phyloP scores from a whole-genome alignment of 2,329 filamentous ascomycete species.

The Plenodomus tracheiphilus region DNA sequence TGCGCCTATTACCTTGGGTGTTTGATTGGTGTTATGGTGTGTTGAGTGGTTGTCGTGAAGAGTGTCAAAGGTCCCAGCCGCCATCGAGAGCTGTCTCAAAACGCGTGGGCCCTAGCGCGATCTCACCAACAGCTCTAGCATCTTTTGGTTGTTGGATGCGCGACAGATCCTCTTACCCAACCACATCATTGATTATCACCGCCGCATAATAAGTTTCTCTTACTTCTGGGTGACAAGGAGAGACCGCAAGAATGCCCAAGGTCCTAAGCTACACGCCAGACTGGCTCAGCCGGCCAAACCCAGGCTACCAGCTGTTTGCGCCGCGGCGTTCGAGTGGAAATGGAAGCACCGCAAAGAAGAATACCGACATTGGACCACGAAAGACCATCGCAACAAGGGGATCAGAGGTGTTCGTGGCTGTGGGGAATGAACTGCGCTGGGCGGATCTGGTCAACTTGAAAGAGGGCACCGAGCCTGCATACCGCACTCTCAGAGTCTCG shows the following conservation, averaged over 20 bases:
- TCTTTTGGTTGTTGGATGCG: conserved; percentile 8
- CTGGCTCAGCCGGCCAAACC: conserved; percentile 79
- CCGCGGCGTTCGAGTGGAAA: conserved; percentile 49
- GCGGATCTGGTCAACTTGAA: conserved; percentile 81
- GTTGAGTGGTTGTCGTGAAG: neutral
- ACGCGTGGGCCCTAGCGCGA: conserved; percentile 4
- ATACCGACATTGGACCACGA: conserved; percentile 46
- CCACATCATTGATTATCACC: conserved; percentile 4
- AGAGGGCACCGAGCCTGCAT: conserved; percentile 48
- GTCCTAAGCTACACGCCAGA: conserved; percentile 82
- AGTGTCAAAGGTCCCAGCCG: conserved; percentile 1
- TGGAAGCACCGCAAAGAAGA: conserved; percentile 27
- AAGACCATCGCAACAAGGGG: conserved; percentile 77
- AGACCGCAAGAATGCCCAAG: conserved; percentile 69
- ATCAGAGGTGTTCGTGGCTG: conserved; percentile 85
- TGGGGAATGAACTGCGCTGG: conserved; percentile 90
- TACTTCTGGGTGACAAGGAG: neutral
- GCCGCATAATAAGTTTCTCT: neutral
- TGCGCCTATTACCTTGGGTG: conserved; percentile 2
- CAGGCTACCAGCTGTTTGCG: conserved; percentile 77
- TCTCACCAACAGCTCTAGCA: neutral
- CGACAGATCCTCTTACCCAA: neutral
- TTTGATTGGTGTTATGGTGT: neutral
- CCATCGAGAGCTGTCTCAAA: conserved; percentile 8
- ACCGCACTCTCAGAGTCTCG: conserved; percentile 67